Percentiles rank a stretch among this genome's conserved stretches.
Conservation (phyloP, 331 rosid species). For the Malus hybrid region DNA sequence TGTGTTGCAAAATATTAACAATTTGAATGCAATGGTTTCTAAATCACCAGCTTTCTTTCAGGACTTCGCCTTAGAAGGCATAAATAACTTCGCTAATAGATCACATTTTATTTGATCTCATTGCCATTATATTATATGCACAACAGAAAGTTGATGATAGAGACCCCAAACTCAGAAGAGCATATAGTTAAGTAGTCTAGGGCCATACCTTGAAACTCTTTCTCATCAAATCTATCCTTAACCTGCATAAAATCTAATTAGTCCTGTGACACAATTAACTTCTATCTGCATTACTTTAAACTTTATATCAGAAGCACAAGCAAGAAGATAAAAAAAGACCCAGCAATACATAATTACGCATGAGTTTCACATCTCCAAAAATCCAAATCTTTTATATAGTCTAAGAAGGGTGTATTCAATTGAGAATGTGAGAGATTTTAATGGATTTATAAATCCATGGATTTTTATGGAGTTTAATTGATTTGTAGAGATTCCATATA, state of each 20-base stretch:
- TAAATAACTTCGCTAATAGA: background rate
- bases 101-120: background rate
- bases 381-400: background rate
- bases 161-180: background rate
- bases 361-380: background rate
- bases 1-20: background rate
- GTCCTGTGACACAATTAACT: background rate
- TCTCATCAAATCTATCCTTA: conserved; percentile 21
- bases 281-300: background rate
- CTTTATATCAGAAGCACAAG: background rate
- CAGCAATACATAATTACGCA: background rate
- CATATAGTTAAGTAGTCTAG: background rate
- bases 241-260: conserved; percentile 41
- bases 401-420: background rate
- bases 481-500: too few species aligned
- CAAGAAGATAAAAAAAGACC: background rate
- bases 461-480: too few species aligned
- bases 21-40: background rate
- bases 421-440: too few species aligned
- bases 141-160: background rate
- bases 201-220: conserved; percentile 34
- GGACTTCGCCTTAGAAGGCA: background rate
- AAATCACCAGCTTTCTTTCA: background rate
- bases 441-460: too few species aligned
- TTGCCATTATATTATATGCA: background rate